Evolutionary conservation across 352 stramenopile genomes (phyloP), one percentile per base, ranked within the genome.

Genomic region (Pythium vanterpoolii): DNA sequence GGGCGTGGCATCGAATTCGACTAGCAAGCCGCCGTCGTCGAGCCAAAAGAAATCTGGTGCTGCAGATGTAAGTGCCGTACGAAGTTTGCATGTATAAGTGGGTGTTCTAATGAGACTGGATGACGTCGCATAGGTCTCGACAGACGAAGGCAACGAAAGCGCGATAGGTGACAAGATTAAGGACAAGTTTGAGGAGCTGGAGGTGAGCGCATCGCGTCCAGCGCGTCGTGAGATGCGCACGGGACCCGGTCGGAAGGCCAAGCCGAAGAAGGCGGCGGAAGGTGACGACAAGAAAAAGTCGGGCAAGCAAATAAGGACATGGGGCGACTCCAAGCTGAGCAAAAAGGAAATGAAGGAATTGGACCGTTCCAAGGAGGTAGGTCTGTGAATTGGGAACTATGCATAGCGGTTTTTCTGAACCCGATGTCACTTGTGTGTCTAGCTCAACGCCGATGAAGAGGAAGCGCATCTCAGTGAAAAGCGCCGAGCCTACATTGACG

Each of bases 291-390:
- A 79, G 50, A 93, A 92, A 55, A 87, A 85, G 52, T 56, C 55
- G 26, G 71, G 62, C 27, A 94, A 94, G 69, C 79, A 87, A 53
- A 94, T 90, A 80, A 90, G 75, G 34, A 90, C 87, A 65, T 92
- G 84, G 82, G 86, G 96, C 28, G 71, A 93, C 60, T 81, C 77
- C 23, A 94, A 95, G 72, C 66, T 96, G 16, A 90, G 76, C 26
- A 91, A 88, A 60, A 90, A 93, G 63, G 87, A 94, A 44, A 86
- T 87, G 7, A 62, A 77, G 38, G 81, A 73, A 46, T 56, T 96
- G 4, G 84, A 94, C 66, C 80, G 77, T 27, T 92, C 84, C 11
- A 80, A 76, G 45, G 69, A 72, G 66, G 84, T 93, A 36, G 24
- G 36, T 42, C 24, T 10, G n/a, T 51, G 19, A 16, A n/a, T n/a